Evolutionary conservation across 768 basidiomycete species (phyloP).

Genomic region (Cubamyces sp.): DNA sequence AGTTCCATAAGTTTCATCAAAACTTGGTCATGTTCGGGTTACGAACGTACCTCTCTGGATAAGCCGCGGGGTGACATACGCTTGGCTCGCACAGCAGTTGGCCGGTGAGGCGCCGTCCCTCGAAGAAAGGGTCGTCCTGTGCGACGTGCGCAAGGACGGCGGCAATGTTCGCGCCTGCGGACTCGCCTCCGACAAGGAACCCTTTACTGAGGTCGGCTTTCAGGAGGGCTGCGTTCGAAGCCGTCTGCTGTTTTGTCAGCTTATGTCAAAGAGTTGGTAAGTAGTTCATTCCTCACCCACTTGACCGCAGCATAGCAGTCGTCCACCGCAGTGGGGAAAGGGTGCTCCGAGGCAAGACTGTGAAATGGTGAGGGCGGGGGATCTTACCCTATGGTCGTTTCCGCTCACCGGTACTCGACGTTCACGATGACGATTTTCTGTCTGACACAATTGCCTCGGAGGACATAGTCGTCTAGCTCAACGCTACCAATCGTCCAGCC

Average conservation of each 20-base stretch:
- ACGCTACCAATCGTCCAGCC: constrained; percentile 15
- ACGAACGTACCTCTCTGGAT: constrained; percentile 22
- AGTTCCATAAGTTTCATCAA: too few species aligned
- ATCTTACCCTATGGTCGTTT: too few species aligned
- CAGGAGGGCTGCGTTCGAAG: constrained; percentile 16
- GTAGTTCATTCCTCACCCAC: constrained; percentile 21
- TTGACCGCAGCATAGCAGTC: constrained; percentile 31
- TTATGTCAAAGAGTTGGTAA: neutral
- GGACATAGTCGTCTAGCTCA: constrained; percentile 27
- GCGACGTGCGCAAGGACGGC: constrained; percentile 31
- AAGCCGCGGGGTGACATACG: constrained; percentile 21
- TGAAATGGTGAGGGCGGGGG: too few species aligned
- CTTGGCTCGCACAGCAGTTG: constrained; percentile 31
- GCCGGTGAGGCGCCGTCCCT: constrained; percentile 28
- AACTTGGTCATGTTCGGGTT: neutral
- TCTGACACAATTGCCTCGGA: constrained; percentile 25
- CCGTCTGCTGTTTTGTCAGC: constrained; percentile 11
- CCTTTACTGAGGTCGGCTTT: constrained; percentile 29
- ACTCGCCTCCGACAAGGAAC: constrained; percentile 33
- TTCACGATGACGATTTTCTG: constrained; percentile 28
- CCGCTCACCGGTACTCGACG: constrained; percentile 13
- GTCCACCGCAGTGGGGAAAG: constrained; percentile 27
- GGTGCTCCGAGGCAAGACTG: constrained; percentile 34
- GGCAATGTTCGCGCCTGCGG: constrained; percentile 32
- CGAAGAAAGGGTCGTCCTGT: constrained; percentile 34